Percentiles rank a stretch among this genome's conserved stretches.
phyloP scores from a whole-genome alignment of 345 rosid species.

The Lenwebbia sp. region DNA sequence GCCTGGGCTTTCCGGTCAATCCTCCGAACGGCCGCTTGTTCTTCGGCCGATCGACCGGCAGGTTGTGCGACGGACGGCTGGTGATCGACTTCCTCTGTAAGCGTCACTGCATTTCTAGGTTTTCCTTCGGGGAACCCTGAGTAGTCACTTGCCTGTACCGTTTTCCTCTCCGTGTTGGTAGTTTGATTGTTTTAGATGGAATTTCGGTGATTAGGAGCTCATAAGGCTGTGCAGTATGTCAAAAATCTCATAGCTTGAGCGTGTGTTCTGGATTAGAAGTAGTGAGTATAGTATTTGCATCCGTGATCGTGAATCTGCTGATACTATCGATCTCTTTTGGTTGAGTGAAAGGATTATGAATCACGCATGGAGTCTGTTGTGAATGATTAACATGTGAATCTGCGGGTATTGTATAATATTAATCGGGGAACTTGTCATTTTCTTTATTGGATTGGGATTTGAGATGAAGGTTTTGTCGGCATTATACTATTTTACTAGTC shows the following conservation, averaged over 20 bases:
- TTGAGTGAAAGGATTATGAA: neutral
- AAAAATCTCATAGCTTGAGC: neutral
- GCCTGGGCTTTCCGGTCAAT: constrained; percentile 61
- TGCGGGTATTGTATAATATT: neutral
- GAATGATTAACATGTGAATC: neutral
- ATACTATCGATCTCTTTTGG: neutral
- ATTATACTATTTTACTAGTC: neutral
- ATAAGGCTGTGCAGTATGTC: neutral
- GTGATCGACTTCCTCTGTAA: constrained; percentile 74
- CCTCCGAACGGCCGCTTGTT: constrained; percentile 64
- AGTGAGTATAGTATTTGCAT: neutral
- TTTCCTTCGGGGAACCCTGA: neutral
- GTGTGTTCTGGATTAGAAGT: neutral
- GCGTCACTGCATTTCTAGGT: constrained; percentile 1
- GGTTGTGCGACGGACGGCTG: constrained; percentile 82
- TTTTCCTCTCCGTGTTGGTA: neutral
- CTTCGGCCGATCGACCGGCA: constrained; percentile 60
- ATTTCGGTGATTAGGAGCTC: neutral
- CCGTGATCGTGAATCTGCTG: neutral
- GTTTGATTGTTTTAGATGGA: neutral
- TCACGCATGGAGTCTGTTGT: neutral
- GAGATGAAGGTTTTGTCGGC: neutral
- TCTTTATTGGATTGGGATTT: neutral
- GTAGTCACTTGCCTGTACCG: neutral
- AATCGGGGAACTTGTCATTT: neutral